These are phyloP conservation scores for Pichia terricola DNA, from an alignment of 1,139 yeast species.

Conservation along the genomic window DNA sequence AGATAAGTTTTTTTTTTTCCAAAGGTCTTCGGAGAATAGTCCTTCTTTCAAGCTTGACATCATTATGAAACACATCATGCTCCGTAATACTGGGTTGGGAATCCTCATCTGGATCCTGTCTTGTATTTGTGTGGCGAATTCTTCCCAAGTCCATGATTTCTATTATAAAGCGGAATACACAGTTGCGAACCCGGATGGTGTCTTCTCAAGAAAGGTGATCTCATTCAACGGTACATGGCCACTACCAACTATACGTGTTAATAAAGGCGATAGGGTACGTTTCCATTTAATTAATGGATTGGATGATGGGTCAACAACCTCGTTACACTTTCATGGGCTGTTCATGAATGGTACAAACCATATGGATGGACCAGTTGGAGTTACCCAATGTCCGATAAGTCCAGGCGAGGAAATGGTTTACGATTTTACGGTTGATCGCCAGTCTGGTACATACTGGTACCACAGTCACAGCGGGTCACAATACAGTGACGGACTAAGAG, in stretches of 20 bases:
- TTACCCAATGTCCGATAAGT: constrained; percentile 70
- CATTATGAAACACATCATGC: too few relatives aligned
- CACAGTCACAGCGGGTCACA: constrained; percentile 76
- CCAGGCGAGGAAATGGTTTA: constrained; percentile 56
- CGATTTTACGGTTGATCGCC: constrained; percentile 52
- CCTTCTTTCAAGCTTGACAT: too few relatives aligned
- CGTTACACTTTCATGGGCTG: constrained; percentile 71
- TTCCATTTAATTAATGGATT: constrained; percentile 52
- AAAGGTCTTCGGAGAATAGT: too few relatives aligned
- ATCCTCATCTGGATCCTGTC: too few relatives aligned
- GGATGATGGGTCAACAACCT: constrained; percentile 37
- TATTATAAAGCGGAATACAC: constrained; percentile 48
- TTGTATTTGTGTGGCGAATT: too few relatives aligned
- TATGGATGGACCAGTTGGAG: constrained; percentile 75
- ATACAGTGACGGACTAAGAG: constrained; percentile 72
- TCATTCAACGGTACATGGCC: constrained; percentile 72
- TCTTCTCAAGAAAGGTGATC: constrained; percentile 36
- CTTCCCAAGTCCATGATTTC: constrained; percentile 20
- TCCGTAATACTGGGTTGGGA: too few relatives aligned
- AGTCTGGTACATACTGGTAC: constrained; percentile 73
- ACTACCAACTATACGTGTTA: constrained; percentile 56
- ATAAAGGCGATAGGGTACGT: constrained; percentile 51
- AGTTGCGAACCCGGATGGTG: constrained; percentile 58
- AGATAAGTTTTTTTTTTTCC: too few relatives aligned
- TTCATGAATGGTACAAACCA: constrained; percentile 50